Base-by-base conservation (phyloP, 768 basidiomycete species). In the Collybia mongolica region DNA sequence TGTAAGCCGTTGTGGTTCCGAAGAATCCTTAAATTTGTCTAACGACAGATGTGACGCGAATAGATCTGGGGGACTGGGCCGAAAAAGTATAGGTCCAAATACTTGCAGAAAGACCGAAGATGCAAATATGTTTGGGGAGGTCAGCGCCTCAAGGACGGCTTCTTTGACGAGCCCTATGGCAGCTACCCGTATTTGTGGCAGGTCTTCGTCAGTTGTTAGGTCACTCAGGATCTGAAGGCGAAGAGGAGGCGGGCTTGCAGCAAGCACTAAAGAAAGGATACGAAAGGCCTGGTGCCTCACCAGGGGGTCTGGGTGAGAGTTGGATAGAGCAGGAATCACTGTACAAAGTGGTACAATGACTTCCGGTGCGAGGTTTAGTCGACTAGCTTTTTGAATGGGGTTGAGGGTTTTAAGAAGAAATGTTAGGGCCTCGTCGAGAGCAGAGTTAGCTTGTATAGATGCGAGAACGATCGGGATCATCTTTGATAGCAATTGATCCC, bases 101-200 rank as follows among this genome's bases (percentile, higher is more conserved):
- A 72, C 69, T 36, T 75, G 74, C 38, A 90, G 55, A 48, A 90
- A 74, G 19, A 72, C 53, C 0, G 79, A 72, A 1, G 84, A 81
- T 0, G 76, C 74, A 48, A 90, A 86, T 1, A 77, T 54, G 35
- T 74, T 76, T 22, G 65, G 57, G n/a, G 63, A 48, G 9, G 68
- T 55, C 7, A 77, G 64, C 0, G 74, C 79, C 43, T 84, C 77
- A 9, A 90, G 62, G 1, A 84, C 67, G 1, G 81, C 79, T 44
- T 90, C 86, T 61, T 85, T 87, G 1, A 89, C 73, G 2, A 90
- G 70, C 0, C 84, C 83, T 0, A 91, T 73, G 0, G 84, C 79
- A 0, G 87, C 84, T 0, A 82, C 79, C 7, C 83, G 76, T 75
- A 90, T 86, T 58, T 86, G 84, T 0, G 83, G 83, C 40, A 79